These are phyloP conservation scores for Clonostachys chloroleuca DNA, from an alignment of 2,329 filamentous ascomycete species.

Conservation along the genomic window DNA sequence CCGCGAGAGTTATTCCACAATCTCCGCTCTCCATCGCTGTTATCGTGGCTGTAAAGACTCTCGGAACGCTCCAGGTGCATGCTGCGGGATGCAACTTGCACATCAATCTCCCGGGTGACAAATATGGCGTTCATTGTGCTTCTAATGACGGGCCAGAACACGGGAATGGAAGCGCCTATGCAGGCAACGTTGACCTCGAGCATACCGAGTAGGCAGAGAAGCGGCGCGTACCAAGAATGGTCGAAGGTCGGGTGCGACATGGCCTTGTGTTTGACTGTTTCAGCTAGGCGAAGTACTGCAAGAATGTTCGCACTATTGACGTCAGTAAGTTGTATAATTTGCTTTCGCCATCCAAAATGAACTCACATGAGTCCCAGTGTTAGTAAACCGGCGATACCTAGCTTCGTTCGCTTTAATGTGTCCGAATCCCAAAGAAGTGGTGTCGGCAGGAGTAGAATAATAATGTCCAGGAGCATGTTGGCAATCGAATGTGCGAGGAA, in stretches of 20 bases:
- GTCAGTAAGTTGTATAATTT: neutral
- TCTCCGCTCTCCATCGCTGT: neutral
- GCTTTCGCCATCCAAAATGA: neutral
- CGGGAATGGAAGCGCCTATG: slow-evolving; percentile 15
- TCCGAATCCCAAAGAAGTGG: slow-evolving; percentile 5
- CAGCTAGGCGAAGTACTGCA: slow-evolving; percentile 7
- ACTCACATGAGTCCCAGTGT: neutral
- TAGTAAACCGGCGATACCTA: neutral
- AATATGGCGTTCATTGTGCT: slow-evolving; percentile 14
- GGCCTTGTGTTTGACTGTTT: slow-evolving; percentile 10
- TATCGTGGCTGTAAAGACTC: neutral
- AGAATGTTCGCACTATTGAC: neutral
- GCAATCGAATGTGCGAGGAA: slow-evolving; percentile 9
- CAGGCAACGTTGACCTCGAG: slow-evolving; percentile 18
- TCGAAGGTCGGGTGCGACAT: slow-evolving; percentile 13
- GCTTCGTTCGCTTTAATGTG: neutral
- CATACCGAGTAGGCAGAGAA: slow-evolving; percentile 7
- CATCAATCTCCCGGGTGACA: slow-evolving; percentile 15
- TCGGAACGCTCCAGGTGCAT: neutral
- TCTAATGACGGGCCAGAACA: slow-evolving; percentile 19
- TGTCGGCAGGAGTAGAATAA: slow-evolving; percentile 7
- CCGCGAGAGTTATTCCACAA: neutral
- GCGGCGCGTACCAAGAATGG: slow-evolving; percentile 16
- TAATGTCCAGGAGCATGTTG: slow-evolving; percentile 12
- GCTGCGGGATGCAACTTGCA: slow-evolving; percentile 2